Base-by-base conservation (phyloP, 2,329 filamentous ascomycete species). In the Clonostachys rosea region DNA sequence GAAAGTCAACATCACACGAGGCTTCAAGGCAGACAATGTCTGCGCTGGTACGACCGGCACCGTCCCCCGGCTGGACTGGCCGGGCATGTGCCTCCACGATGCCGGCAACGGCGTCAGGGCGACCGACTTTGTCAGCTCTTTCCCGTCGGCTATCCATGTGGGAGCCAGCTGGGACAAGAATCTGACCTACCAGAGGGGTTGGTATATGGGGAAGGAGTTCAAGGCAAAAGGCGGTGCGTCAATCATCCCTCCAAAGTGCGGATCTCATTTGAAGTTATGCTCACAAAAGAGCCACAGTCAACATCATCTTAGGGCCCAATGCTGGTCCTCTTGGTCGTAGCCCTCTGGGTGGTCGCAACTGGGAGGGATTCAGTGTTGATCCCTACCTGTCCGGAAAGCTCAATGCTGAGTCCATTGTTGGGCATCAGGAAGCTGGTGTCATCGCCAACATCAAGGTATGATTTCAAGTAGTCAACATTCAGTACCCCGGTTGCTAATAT, bases 351-450 rank as follows among this genome's bases (percentile, higher is more conserved):
- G 87, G 87, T 1, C 76, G 87, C 33, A 88, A 83, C 52, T 91
- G 87, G 87, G 87, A 91, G 60, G 82, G 81, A 0, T 90, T 90
- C 58, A 85, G 83, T 1, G 68, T 79, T 5, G 87, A 91, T 56
- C 86, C 87, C 0, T 82, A 83, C 13, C 73, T 91, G 7, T 84
- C 86, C 2, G 89, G 88, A 17, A 74, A 82, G 49, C 71, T 87
- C 48, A 85, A 86, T 49, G 79, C 79, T n/a, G 78, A 89, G 57
- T 87, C 86, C 2, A 80, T 92, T 55, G 74, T 79, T 52, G 89
- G 87, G 33, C 87, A 90, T 45, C 89, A 94, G 60, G 81, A 84
- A 57, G 83, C 84, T 4, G 89, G 89, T 56, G 83, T 92, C 36
- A 86, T 95, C 61, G 87, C 89, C 47, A 89, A 84, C 69, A 83